Evolutionary conservation across 208 protist genomes (phyloP).

Genomic region (Crithidia brevicula): DNA sequence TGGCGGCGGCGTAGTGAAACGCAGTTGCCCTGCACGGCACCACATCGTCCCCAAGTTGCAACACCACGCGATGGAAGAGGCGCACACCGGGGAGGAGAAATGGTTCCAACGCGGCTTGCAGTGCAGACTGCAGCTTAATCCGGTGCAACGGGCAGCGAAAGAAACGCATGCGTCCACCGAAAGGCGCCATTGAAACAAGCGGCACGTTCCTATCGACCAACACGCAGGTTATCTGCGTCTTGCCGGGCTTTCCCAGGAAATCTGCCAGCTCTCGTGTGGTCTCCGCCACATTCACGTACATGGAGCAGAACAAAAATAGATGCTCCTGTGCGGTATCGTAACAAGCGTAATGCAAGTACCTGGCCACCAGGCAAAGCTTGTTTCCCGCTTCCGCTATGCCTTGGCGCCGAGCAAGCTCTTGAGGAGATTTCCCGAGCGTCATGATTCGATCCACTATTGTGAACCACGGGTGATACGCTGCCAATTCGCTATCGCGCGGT

Average conservation of each 20-base stretch:
- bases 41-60: constrained; percentile 14
- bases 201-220: constrained; percentile 31
- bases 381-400: too few relatives aligned
- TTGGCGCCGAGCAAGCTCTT: too few relatives aligned
- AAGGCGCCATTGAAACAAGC: constrained; percentile 25
- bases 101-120: constrained; percentile 40
- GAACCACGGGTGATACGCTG: too few relatives aligned
- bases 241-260: too few relatives aligned
- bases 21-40: constrained; percentile 22
- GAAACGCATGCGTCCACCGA: constrained; percentile 8
- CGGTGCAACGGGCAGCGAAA: constrained; percentile 51
- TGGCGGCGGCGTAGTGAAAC: constrained; percentile 7
- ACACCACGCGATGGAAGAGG: constrained; percentile 10
- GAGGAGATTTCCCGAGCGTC: too few relatives aligned
- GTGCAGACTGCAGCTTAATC: constrained; percentile 33
- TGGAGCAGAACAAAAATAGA: constrained; percentile 26
- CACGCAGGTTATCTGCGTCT: constrained; percentile 26
- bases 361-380: too few relatives aligned
- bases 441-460: too few relatives aligned
- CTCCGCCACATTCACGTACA: constrained; percentile 25
- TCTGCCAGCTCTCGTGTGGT: too few relatives aligned
- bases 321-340: background rate
- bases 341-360: too few relatives aligned
- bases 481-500: too few relatives aligned
- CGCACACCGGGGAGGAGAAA: constrained; percentile 25